A percentile compares a stretch with the other conserved stretches of the same genome.
phyloP scores from a whole-genome alignment of 768 basidiomycete species.

The Suillus lakei region DNA sequence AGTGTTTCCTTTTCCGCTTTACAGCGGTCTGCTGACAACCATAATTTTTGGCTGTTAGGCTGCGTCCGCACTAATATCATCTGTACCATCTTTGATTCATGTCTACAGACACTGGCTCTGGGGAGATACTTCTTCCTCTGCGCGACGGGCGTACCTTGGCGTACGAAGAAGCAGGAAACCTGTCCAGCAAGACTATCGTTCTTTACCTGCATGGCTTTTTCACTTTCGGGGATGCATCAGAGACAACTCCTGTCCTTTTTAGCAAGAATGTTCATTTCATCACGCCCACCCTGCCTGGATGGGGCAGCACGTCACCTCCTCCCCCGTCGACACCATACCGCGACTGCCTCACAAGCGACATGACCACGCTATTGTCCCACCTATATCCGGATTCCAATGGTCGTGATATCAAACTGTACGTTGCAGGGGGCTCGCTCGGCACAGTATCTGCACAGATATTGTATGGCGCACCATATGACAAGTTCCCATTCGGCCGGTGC shows the following conservation, averaged over 20 bases:
- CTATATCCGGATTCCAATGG: conserved; percentile 46
- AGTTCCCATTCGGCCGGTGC: conserved; percentile 53
- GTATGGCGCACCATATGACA: conserved; percentile 53
- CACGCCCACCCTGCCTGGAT: conserved; percentile 60
- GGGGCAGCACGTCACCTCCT: conserved; percentile 57
- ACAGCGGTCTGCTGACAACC: background rate
- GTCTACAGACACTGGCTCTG: background rate
- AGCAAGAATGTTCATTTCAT: conserved; percentile 50
- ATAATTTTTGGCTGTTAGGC: background rate
- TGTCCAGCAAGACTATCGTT: conserved; percentile 51
- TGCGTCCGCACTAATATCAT: background rate
- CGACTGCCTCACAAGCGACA: conserved; percentile 47
- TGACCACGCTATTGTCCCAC: conserved; percentile 51
- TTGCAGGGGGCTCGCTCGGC: conserved; percentile 60
- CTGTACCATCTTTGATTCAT: background rate
- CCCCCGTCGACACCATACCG: conserved; percentile 40
- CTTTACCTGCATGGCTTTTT: conserved; percentile 64
- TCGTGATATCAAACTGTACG: conserved; percentile 47
- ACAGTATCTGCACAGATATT: conserved; percentile 60
- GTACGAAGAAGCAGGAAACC: conserved; percentile 57
- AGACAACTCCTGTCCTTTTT: conserved; percentile 37
- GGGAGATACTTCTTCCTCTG: conserved; percentile 26
- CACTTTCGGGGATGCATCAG: conserved; percentile 48
- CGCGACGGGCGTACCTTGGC: conserved; percentile 52
- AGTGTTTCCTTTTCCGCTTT: background rate